A percentile compares a stretch with the other conserved stretches of the same genome.
phyloP scores from a whole-genome alignment of 306 rosid genomes.

The Potentilla sterilis region DNA sequence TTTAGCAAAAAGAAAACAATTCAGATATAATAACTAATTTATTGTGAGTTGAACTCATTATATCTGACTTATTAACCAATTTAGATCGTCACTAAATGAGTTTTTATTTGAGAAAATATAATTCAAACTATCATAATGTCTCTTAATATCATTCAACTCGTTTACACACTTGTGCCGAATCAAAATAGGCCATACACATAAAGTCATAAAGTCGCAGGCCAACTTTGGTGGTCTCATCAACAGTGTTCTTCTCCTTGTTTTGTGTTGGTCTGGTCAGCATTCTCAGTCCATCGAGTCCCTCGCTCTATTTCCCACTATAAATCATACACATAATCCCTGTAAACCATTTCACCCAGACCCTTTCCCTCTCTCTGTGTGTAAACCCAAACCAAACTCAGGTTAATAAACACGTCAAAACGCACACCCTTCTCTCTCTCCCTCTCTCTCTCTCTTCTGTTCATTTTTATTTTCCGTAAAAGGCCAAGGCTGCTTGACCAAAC shows the following conservation, averaged over 20 bases:
- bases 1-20: no score
- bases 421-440: no score
- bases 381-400: neutral
- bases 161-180: neutral
- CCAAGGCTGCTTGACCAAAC: neutral
- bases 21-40: no score
- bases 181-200: neutral
- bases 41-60: no score
- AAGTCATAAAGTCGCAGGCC: constrained; percentile 8
- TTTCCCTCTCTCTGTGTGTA: neutral
- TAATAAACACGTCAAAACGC: neutral
- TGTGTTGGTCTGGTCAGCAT: constrained; percentile 2
- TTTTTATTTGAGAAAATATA: no score
- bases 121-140: neutral
- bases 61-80: no score
- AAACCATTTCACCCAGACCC: neutral
- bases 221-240: constrained; percentile 10
- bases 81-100: no score
- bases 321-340: neutral
- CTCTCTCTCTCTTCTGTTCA: no score
- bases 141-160: neutral
- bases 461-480: neutral
- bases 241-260: neutral
- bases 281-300: constrained; percentile 10
- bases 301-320: neutral